phyloP scores from a whole-genome alignment of 805 yeast genomes.

The Lipomyces yamadae region DNA sequence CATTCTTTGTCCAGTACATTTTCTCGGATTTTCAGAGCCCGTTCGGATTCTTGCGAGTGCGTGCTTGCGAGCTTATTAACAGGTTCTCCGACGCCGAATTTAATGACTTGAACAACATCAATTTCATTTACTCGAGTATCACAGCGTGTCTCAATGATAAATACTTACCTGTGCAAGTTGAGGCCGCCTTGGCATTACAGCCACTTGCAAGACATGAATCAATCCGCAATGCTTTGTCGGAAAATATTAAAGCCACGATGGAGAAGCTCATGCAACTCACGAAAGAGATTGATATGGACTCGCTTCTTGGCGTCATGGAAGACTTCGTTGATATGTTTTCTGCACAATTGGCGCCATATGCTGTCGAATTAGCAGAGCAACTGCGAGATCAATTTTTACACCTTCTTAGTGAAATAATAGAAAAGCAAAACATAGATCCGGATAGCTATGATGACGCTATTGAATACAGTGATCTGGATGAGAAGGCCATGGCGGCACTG shows the following conservation, averaged over 20 bases:
- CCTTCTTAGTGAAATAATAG: slow-evolving; percentile 70
- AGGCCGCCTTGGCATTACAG: slow-evolving; percentile 85
- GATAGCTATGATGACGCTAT: slow-evolving; percentile 50
- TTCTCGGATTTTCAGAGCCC: slow-evolving; percentile 72
- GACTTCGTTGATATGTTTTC: slow-evolving; percentile 90
- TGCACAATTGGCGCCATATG: slow-evolving; percentile 89
- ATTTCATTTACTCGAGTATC: slow-evolving; percentile 51
- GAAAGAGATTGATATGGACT: slow-evolving; percentile 82
- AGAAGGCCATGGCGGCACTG: slow-evolving; percentile 76
- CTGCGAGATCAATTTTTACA: slow-evolving; percentile 65
- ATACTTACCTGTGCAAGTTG: slow-evolving; percentile 74
- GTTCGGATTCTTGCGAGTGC: slow-evolving; percentile 68
- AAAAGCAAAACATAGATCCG: slow-evolving; percentile 51
- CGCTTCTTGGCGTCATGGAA: slow-evolving; percentile 89
- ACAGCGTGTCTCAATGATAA: slow-evolving; percentile 54
- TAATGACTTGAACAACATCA: slow-evolving; percentile 62
- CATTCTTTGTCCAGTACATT: slow-evolving; percentile 63
- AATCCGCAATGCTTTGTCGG: slow-evolving; percentile 69
- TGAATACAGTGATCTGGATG: slow-evolving; percentile 53
- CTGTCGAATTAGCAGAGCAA: slow-evolving; percentile 63
- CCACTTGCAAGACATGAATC: slow-evolving; percentile 67
- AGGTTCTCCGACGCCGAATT: slow-evolving; percentile 68
- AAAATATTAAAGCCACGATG: slow-evolving; percentile 79
- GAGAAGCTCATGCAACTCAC: slow-evolving; percentile 74
- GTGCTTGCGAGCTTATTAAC: slow-evolving; percentile 54